phyloP scores from a whole-genome alignment of 2,329 filamentous ascomycete species.

The Beauveria pseudobassiana region DNA sequence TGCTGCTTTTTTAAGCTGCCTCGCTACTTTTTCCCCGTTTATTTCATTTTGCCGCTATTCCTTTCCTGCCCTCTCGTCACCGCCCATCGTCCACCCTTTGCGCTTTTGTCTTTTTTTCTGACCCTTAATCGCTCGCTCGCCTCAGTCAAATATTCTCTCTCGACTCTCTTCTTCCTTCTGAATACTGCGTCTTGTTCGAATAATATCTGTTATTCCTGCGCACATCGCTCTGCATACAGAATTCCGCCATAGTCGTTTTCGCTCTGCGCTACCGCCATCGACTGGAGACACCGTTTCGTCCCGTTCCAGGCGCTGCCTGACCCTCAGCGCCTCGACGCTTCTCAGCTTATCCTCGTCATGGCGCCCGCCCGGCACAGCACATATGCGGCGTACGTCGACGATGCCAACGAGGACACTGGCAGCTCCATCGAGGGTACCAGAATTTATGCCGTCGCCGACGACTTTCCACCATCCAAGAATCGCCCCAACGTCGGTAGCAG shows the following conservation, averaged over 20 bases:
- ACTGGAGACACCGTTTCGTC: slow-evolving; percentile 1
- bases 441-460: slow-evolving; percentile 40
- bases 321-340: slow-evolving; percentile 7
- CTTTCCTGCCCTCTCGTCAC: slow-evolving; percentile 9
- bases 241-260: background rate
- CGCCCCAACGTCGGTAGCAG: slow-evolving; percentile 46
- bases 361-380: slow-evolving; percentile 26
- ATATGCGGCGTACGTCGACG: slow-evolving; percentile 40
- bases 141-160: background rate
- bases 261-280: background rate
- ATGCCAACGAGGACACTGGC: slow-evolving; percentile 44
- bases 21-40: background rate
- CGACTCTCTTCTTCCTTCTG: background rate
- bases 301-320: slow-evolving; percentile 9
- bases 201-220: background rate
- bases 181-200: background rate
- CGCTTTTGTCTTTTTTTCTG: slow-evolving; percentile 4
- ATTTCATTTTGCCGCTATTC: slow-evolving; percentile 10
- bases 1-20: background rate
- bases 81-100: slow-evolving; percentile 9
- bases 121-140: slow-evolving; percentile 2
- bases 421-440: slow-evolving; percentile 32
- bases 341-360: slow-evolving; percentile 28
- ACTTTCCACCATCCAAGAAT: slow-evolving; percentile 32
- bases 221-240: background rate